Evolutionary conservation across 495 filamentous ascomycete genomes (phyloP), one percentile per base, ranked within the genome.

Genomic region (Aeminium ludgeri): DNA sequence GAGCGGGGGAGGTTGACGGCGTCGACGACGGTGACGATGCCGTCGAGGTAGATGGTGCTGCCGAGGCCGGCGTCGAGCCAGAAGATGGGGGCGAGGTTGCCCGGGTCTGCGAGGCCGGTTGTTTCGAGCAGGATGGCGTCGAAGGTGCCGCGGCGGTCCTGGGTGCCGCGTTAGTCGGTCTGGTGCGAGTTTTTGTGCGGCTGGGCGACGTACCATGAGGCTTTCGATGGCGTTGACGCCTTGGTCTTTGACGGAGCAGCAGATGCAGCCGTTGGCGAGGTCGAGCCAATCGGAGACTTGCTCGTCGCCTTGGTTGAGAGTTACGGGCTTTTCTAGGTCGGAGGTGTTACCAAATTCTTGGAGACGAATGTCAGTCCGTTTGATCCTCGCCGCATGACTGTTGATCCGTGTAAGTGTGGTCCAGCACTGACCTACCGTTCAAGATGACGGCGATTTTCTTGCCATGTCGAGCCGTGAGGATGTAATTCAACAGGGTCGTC

Each of bases 111-210:
- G 8, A 97, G 69, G 0, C 89, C 89, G 1, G 86, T 95, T 1
- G 91, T 96, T 61, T 97, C 89, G 18, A 97, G 79, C 1, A 97
- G 75, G 50, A 97, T 94, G 64, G 96, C 96, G 68, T 97, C 91
- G 54, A 97, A 96, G 28, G 76, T 73, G 30, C 89, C 89, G 40
- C 82, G 82, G 46, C 81, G 80, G 45, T 85, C 81, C 23, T 25
- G 23, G 23, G 23, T n/a, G n/a, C n/a, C n/a, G n/a, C n/a, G n/a
- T n/a, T n/a, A n/a, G n/a, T n/a, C n/a, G n/a, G n/a, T n/a, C n/a
- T n/a, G 23, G 23, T 25, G 23, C 8, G 23, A 25, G 23, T 25
- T 25, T n/a, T n/a, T n/a, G n/a, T n/a, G n/a, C n/a, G n/a, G n/a
- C n/a, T n/a, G n/a, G n/a, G n/a, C n/a, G 8, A 25, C 8, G 23